Evolutionary conservation across 164 flowering plant species (phyloP).

Genomic region (Paratinospora sagittata): DNA sequence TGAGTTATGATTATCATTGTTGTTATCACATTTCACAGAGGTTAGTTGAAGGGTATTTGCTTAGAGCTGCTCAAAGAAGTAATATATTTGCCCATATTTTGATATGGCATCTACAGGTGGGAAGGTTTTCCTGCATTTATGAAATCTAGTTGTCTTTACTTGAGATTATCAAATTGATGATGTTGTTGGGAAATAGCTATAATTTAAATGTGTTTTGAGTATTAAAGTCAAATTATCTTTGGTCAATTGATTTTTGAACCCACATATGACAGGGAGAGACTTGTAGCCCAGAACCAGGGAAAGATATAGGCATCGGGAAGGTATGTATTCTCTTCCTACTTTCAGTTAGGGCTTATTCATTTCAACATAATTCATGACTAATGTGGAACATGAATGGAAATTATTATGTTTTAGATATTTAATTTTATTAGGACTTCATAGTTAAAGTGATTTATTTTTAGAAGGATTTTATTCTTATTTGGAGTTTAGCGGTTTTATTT

Average conservation of each 20-base stretch:
- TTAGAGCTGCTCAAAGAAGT: constrained; percentile 92
- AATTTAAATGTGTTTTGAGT: background rate
- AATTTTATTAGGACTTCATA: too few relatives aligned
- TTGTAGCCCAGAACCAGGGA: constrained; percentile 50
- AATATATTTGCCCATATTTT: constrained; percentile 94
- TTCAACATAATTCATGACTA: background rate
- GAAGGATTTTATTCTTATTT: too few relatives aligned
- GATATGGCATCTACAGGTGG: constrained; percentile 99
- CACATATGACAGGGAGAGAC: constrained; percentile 72
- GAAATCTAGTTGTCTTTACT: background rate
- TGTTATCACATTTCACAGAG: constrained; percentile 40
- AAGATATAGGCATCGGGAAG: constrained; percentile 51
- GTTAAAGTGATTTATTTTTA: too few relatives aligned
- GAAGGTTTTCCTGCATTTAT: background rate
- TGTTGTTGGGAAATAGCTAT: constrained; percentile 1
- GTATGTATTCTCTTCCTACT: constrained; percentile 24
- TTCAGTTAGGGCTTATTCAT: background rate
- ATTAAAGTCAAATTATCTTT: background rate
- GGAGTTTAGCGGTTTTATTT: too few relatives aligned
- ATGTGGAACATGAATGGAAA: too few relatives aligned
- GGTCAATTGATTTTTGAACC: background rate
- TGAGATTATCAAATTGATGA: background rate
- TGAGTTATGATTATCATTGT: background rate
- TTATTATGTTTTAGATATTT: too few relatives aligned
- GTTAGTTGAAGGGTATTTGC: constrained; percentile 95